Base-by-base conservation (phyloP, 1,284 basidiomycete genomes). In the Agroathelia rolfsii region DNA sequence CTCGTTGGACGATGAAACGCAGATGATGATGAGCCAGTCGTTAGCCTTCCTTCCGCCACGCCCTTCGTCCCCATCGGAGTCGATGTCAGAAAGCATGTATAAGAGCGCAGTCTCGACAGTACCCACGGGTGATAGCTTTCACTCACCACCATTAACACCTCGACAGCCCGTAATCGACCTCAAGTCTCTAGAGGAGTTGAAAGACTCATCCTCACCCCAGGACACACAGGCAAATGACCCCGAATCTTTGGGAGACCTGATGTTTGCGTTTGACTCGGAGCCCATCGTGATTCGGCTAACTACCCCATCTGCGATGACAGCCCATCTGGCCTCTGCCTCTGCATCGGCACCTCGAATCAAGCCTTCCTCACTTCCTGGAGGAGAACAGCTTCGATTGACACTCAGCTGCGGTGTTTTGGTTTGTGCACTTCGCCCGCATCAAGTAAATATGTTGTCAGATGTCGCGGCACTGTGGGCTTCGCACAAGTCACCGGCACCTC, bases 21-120 rank as follows among this genome's bases (percentile, higher is more conserved):
- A 71, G 28, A 55, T 71, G 48, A 55, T 66, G 35, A 85, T 86
- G 81, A 77, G 80, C 3, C 81, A 84, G 46, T 85, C 82, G 4
- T 59, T 86, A 28, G 73, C 66, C 5, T 64, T 58, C 26, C 60
- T 86, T 24, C 69, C 66, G 36, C 59, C 61, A 20, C 47, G 59
- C 21, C 41, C 59, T n/a, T 34, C 40, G 3, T 72, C 67, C n/a
- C 62, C 67, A 4, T 44, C 64, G 15, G 62, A 59, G 28, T 66
- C 71, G 31, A 46, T 58, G 30, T 49, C 58, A 12, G 65, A 64
- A 35, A 79, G 69, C 49, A 72, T 86, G 64, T 86, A 85, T 50
- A 67, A 82, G 44, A 86, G 82, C 45, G 78, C 80, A 3, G 46
- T 82, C 16, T 77, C 77, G 10, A 58, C 55, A n/a, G 39, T 52